Percentiles rank a stretch among this genome's conserved stretches.
Evolutionary conservation across 1,284 basidiomycete species (phyloP).

Genomic region (Marasmius oreades): DNA sequence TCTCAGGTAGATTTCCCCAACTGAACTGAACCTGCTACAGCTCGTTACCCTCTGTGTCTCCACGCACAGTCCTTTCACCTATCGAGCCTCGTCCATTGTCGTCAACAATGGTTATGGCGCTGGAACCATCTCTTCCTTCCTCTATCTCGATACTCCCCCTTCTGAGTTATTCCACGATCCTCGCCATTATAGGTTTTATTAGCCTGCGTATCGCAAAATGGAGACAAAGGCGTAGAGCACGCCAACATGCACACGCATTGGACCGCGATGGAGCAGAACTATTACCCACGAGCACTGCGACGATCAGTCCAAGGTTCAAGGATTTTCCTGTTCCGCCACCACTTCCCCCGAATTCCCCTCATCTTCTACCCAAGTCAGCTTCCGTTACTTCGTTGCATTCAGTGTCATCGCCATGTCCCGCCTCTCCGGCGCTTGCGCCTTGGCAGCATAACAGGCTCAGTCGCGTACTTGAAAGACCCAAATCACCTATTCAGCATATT

Average conservation of each 20-base stretch:
- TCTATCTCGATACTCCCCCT: conserved; percentile 6
- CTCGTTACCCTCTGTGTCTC: background rate
- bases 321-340: conserved; percentile 10
- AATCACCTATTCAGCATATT: conserved; percentile 11
- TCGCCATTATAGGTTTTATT: conserved; percentile 12
- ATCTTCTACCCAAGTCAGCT: background rate
- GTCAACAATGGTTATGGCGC: background rate
- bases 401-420: background rate
- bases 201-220: conserved; percentile 10
- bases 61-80: background rate
- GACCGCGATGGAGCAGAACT: conserved; percentile 11
- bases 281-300: conserved; percentile 10
- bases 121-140: background rate
- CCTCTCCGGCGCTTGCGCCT: background rate
- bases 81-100: background rate
- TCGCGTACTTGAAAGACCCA: conserved; percentile 10
- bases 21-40: background rate
- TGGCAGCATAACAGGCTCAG: background rate
- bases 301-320: conserved; percentile 11
- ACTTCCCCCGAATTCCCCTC: conserved; percentile 5
- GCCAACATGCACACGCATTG: conserved; percentile 4
- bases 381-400: background rate
- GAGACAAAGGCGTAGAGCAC: background rate
- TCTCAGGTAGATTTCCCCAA: background rate
- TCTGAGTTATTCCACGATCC: conserved; percentile 11